A percentile compares a stretch with the other conserved stretches of the same genome.
Conservation (phyloP, 1,284 basidiomycete genomes). For the Ganoderma boninense region DNA sequence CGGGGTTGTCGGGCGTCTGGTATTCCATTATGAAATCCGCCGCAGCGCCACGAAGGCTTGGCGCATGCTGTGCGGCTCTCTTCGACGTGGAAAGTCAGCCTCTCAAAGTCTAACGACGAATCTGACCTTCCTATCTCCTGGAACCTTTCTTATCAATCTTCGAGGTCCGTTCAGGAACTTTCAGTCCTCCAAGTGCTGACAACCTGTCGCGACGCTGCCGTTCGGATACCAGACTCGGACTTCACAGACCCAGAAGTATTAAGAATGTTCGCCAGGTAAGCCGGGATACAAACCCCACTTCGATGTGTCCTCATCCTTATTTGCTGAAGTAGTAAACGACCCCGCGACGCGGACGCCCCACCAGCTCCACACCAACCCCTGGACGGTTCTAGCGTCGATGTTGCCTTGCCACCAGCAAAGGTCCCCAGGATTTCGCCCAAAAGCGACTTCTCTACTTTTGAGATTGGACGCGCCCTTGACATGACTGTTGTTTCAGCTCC, state of each 20-base stretch:
- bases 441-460: slow-evolving; percentile 11
- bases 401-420: not conserved
- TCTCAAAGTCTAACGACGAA: not conserved
- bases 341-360: not conserved
- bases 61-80: no score
- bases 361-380: not conserved
- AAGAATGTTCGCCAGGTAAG: not conserved
- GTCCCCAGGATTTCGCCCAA: not conserved
- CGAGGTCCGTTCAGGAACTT: not conserved
- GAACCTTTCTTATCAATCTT: not conserved
- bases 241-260: no score
- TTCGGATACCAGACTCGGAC: no score
- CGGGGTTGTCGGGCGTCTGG: not conserved
- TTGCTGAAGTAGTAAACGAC: not conserved
- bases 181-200: not conserved
- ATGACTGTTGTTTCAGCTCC: not conserved
- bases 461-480: slow-evolving; percentile 10
- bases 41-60: not conserved
- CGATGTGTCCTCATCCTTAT: not conserved
- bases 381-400: not conserved
- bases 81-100: not conserved
- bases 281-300: not conserved
- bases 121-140: not conserved
- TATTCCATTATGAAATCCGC: not conserved
- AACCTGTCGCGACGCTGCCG: not conserved